Percentiles rank a stretch among this genome's conserved stretches.
phyloP scores from a whole-genome alignment of 2,329 filamentous ascomycete genomes.

The Colletotrichum sp. region DNA sequence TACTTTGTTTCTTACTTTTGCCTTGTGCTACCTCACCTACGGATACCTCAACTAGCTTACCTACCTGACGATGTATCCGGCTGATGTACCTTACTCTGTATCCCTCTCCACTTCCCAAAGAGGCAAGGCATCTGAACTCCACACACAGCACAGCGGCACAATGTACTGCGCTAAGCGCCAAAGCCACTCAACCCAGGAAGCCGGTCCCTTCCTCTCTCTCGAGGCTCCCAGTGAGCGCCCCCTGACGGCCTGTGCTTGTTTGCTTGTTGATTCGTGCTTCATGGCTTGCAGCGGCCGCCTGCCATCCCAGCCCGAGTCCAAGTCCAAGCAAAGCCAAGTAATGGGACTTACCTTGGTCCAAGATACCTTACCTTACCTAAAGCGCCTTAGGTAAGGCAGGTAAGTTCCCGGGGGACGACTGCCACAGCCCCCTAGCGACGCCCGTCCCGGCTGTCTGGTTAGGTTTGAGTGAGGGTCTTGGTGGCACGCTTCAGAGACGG shows the following conservation, averaged over 20 bases:
- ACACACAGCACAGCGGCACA: neutral
- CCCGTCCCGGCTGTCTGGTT: constrained; percentile 11
- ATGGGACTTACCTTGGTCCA: neutral
- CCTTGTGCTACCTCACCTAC: neutral
- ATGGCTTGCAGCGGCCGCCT: neutral
- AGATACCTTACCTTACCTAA: neutral
- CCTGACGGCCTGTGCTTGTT: constrained; percentile 3
- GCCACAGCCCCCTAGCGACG: neutral
- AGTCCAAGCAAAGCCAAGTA: neutral
- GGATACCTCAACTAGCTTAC: neutral
- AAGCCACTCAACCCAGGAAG: constrained; percentile 10
- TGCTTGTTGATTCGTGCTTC: neutral
- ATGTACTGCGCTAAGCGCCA: neutral
- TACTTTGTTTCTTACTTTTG: neutral
- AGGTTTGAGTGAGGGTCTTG: neutral
- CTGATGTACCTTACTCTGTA: neutral
- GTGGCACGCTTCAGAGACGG: neutral
- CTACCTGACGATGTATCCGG: neutral
- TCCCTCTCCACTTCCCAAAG: neutral
- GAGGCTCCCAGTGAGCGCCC: neutral
- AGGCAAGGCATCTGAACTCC: neutral
- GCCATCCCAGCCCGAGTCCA: constrained; percentile 4
- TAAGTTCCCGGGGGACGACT: neutral
- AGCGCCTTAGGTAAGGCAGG: neutral
- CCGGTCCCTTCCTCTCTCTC: neutral